phyloP scores from a whole-genome alignment of 768 basidiomycete genomes.

The Mycena sanguinolenta region DNA sequence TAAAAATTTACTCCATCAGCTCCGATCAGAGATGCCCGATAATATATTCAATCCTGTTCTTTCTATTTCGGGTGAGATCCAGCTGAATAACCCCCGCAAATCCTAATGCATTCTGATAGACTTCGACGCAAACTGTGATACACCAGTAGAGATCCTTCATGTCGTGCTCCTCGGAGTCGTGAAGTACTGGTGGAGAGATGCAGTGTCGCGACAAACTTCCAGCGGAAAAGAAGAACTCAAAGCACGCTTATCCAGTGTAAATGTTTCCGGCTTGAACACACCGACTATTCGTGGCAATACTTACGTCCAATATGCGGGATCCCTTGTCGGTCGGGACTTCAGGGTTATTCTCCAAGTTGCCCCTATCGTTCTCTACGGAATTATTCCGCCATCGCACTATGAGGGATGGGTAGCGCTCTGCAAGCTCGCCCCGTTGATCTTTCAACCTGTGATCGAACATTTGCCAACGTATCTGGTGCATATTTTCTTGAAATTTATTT shows the following conservation, averaged over 20 bases:
- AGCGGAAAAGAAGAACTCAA: not conserved
- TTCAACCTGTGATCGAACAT: slow-evolving; percentile 39
- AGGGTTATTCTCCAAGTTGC: not conserved
- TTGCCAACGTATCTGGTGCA: not conserved
- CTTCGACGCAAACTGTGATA: slow-evolving; percentile 40
- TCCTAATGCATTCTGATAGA: slow-evolving; percentile 15
- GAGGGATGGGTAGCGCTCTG: not conserved
- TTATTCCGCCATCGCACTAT: not conserved
- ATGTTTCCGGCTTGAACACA: not conserved
- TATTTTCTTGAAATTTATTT: too few relatives aligned
- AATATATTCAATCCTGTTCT: slow-evolving; percentile 11
- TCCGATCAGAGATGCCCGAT: slow-evolving; percentile 5
- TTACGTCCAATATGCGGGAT: slow-evolving; percentile 54
- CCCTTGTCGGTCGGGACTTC: slow-evolving; percentile 51
- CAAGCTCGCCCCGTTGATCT: not conserved
- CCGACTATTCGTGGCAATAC: slow-evolving; percentile 43
- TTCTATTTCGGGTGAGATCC: not conserved
- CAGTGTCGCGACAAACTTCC: too few relatives aligned
- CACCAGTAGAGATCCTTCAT: slow-evolving; percentile 43
- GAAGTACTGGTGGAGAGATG: not conserved
- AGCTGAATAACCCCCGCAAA: not conserved
- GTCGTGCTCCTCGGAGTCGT: slow-evolving; percentile 6
- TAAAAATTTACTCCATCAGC: not conserved
- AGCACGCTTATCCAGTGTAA: not conserved
- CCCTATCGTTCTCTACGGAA: not conserved